These are phyloP conservation scores for Lolium multiflorum DNA, from an alignment of 176 grass and related monocot species.

Conservation along the genomic window DNA sequence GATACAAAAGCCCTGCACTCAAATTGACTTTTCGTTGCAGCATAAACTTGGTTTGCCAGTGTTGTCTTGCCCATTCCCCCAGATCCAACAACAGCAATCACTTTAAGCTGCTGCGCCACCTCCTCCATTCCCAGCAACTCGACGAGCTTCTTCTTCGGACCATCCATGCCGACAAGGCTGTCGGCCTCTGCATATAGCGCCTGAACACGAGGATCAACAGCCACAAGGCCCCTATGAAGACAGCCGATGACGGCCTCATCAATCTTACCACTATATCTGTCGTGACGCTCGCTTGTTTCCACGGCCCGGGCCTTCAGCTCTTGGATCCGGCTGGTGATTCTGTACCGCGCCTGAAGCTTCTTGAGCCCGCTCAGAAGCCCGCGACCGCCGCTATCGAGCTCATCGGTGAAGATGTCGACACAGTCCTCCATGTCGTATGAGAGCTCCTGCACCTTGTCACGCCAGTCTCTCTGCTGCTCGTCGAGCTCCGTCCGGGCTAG, in stretches of 20 bases:
- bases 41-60: neutral
- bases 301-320: neutral
- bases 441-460: constrained; percentile 28
- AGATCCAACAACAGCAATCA: constrained; percentile 3
- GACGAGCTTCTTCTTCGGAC: neutral
- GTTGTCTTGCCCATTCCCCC: constrained; percentile 44
- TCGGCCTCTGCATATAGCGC: neutral
- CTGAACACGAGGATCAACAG: neutral
- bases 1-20: constrained; percentile 5
- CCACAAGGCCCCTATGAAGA: neutral
- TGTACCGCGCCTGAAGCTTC: neutral
- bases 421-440: constrained; percentile 40
- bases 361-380: neutral
- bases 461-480: neutral
- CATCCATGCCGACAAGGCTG: constrained; percentile 10
- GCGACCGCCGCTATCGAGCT: fast-evolving
- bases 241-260: too few species aligned
- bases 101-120: neutral
- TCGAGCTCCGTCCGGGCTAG: constrained; percentile 11
- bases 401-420: neutral
- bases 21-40: neutral
- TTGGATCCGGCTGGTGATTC: neutral
- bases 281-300: neutral
- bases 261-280: neutral
- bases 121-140: neutral